Percentiles rank a stretch among this genome's conserved stretches.
phyloP scores from a whole-genome alignment of 305 asterid genomes.

The Fraxinus velutina region DNA sequence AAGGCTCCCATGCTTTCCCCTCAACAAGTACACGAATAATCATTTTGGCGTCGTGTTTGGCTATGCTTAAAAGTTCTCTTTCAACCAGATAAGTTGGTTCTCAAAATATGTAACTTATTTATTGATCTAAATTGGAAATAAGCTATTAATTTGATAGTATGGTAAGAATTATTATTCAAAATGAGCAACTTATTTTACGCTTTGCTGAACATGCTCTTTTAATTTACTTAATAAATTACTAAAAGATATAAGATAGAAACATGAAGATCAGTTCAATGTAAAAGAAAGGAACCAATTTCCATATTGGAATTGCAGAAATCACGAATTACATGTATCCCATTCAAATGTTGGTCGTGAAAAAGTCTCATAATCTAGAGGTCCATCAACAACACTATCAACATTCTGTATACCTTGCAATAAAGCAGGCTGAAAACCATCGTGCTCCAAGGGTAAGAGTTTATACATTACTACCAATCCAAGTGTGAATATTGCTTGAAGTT shows the following conservation, averaged over 20 bases:
- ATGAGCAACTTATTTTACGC: too few species aligned
- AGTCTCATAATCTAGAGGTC: slow-evolving; percentile 82
- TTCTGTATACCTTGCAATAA: slow-evolving; percentile 61
- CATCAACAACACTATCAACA: slow-evolving; percentile 61
- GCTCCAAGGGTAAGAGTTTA: too few species aligned
- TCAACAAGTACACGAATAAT: too few species aligned
- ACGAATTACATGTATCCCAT: slow-evolving; percentile 76
- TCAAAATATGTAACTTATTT: too few species aligned
- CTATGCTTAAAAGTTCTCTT: too few species aligned
- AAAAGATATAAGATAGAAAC: background rate
- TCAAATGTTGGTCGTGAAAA: slow-evolving; percentile 83
- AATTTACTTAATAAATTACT: background rate
- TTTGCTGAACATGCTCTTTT: too few species aligned
- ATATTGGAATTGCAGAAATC: slow-evolving; percentile 23
- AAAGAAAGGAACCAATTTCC: slow-evolving; percentile 16
- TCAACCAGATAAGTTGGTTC: too few species aligned
- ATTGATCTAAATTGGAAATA: too few species aligned
- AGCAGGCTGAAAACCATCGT: slow-evolving; percentile 45
- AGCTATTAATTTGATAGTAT: too few species aligned
- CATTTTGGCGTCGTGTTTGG: too few species aligned
- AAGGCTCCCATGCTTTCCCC: too few species aligned
- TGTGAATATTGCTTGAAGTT: slow-evolving; percentile 94
- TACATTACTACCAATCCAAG: slow-evolving; percentile 30
- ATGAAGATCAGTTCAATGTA: background rate
- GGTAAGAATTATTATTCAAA: too few species aligned